phyloP scores from a whole-genome alignment of 345 rosid species.

The Salix arbutifolia region DNA sequence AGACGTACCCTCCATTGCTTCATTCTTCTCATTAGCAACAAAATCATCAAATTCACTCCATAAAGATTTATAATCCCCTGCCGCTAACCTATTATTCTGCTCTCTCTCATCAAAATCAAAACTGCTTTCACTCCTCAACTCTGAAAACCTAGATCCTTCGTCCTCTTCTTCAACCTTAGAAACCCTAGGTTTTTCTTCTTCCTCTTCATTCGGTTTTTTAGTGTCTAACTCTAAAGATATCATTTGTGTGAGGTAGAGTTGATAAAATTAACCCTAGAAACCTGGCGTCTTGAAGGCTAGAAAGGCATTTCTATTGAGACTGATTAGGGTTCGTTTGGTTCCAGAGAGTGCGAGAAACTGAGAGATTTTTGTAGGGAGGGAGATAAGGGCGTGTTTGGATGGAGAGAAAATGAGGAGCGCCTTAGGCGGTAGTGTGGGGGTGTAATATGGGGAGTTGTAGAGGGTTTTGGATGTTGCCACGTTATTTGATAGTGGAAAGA shows the following conservation, averaged over 20 bases:
- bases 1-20: constrained; percentile 44
- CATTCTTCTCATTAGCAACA: constrained; percentile 72
- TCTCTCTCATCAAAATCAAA: neutral
- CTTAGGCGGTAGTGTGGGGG: neutral
- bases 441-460: neutral
- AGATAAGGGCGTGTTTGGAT: constrained; percentile 17
- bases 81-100: constrained; percentile 3
- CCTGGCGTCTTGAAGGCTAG: neutral
- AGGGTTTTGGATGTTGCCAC: neutral
- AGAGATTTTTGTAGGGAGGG: neutral
- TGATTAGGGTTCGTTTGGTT: neutral
- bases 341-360: neutral
- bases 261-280: constrained; percentile 20
- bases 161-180: neutral
- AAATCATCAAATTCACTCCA: constrained; percentile 87
- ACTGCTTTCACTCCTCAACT: neutral
- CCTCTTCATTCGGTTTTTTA: neutral
- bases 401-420: constrained; percentile 6
- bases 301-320: neutral
- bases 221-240: neutral
- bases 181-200: neutral
- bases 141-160: neutral
- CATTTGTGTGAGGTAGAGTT: neutral
- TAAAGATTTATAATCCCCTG: constrained; percentile 44
- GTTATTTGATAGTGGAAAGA: neutral